phyloP scores from a whole-genome alignment of 2,329 filamentous ascomycete species.

The Hymenoscyphus fructigenus region DNA sequence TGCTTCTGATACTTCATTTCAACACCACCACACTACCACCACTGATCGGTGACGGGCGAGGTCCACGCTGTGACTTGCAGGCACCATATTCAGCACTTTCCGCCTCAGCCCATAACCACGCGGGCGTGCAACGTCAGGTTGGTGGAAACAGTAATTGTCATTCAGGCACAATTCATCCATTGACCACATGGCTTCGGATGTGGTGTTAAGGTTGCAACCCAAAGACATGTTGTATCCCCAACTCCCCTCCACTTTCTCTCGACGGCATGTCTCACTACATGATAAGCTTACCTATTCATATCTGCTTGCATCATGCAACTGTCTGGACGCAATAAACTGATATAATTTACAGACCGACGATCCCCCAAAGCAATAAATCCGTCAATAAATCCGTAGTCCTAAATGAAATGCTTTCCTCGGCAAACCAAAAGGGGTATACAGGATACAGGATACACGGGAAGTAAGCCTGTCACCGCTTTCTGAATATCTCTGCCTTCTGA shows the following conservation, averaged over 20 bases:
- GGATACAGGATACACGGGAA: not conserved
- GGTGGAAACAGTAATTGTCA: conserved; percentile 7
- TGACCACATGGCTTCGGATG: conserved; percentile 7
- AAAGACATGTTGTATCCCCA: conserved; percentile 4
- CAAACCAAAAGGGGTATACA: not conserved
- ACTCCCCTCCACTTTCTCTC: not conserved
- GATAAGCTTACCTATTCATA: conserved; percentile 17
- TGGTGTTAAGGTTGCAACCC: conserved; percentile 10
- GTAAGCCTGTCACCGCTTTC: not conserved
- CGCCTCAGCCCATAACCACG: not conserved
- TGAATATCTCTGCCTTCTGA: not conserved
- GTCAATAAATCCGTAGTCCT: not conserved
- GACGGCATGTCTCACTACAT: conserved; percentile 12
- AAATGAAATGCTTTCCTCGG: not conserved
- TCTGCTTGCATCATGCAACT: conserved; percentile 9
- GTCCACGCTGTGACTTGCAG: not conserved
- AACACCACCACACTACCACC: too few species aligned
- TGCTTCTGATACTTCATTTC: conserved; percentile 8
- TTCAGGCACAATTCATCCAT: conserved; percentile 13
- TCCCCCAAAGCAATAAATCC: conserved; percentile 1
- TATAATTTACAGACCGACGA: not conserved
- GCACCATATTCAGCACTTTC: not conserved
- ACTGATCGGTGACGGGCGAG: not conserved
- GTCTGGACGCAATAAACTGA: not conserved
- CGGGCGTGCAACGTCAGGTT: conserved; percentile 8